Base-by-base conservation (phyloP, 768 basidiomycete genomes). In the Asterophora lycoperdoides region DNA sequence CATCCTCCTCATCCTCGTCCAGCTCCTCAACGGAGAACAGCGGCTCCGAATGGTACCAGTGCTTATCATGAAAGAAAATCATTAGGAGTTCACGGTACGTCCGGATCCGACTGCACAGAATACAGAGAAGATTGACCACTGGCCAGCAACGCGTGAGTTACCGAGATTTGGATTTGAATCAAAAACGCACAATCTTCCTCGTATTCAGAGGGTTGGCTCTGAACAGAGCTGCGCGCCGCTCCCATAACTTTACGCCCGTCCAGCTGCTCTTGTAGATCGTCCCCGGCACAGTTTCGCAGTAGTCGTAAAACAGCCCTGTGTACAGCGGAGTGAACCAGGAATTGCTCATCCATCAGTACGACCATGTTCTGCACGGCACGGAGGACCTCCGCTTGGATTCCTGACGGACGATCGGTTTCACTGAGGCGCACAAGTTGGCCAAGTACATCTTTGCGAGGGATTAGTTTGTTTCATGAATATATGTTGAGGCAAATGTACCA, bases 61-160 rank as follows among this genome's bases (percentile, higher is more conserved):
- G 83, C 60, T 89, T 93, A 64, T 95, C 93, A 59, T 94, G 92
- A 64, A 98, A 95, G 73, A 97, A 97, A 54, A 98, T 95, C 79
- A 96, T 89, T 33, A 98, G 80, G 1, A 98, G 74, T 58, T 93
- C 90, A 33, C 90, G 83, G 61, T 86, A 83, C 26, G 89, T 88
- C 48, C 90, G 79, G 62, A 98, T 96, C 38, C 93, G 81, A 59
- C 89, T 93, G 75, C 93, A 95, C 29, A 97, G 67, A 52, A 89
- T 89, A 68, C 93, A 95, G 45, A 97, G 78, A 23, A 96, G 72
- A 63, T 93, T 89, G 53, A 96, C 93, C 66, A 98, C 84, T 96
- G 59, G 36, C 38, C 14, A 43, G 15, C n/a, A 23, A 48, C 55
- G 41, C 53, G 45, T 46, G 37, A 49, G 39, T 52, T 41, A 32